Base-by-base conservation (phyloP, 768 basidiomycete species). In the Mycena alexandri region DNA sequence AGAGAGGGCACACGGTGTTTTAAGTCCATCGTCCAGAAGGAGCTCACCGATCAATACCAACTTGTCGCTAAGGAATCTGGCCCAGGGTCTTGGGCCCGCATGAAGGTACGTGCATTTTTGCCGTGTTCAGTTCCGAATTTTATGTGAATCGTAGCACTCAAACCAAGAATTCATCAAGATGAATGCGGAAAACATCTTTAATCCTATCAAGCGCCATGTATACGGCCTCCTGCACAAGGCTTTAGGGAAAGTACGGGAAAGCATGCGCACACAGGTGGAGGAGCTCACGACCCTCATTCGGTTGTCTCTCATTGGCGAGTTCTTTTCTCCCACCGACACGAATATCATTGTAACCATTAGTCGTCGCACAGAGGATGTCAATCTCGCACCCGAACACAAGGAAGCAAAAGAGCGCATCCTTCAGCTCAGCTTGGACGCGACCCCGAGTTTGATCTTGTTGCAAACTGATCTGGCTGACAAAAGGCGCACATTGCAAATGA, bases 1-100 rank as follows among this genome's bases (percentile, higher is more conserved):
- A 70, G 68, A 21, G 55, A 65, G 11, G 64, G 59, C 2, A 70
- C 54, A 8, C 59, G 68, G 0, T 43, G 54, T 0, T 70, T 70
- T 48, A 22, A n/a, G 0, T 10, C 36, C 19, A 48, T 42, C 5
- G 13, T 70, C 0, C 63, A 65, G 14, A 14, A 51, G 0, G 17
- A 65, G 34, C 4, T 65, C 29, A 34, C 17, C 0, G 16, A 10
- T 0, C 68, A 70, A 12, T 70, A 70, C 25, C 24, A 58, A 21
- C 0, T 9, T 0, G 60, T 17, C 13, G 14, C 17, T 0, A n/a
- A 55, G 24, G 21, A 47, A 13, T 22, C 44, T 3, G 58, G 67
- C 0, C 7, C 9, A 10, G 67, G 58, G 0, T 12, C 12, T 7
- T 46, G 16, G 2, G n/a, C 16, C 0, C 41, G 61, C 0, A 68